Base-by-base conservation (phyloP, 2,329 filamentous ascomycete genomes). In the Phymatotrichopsis omnivora region DNA sequence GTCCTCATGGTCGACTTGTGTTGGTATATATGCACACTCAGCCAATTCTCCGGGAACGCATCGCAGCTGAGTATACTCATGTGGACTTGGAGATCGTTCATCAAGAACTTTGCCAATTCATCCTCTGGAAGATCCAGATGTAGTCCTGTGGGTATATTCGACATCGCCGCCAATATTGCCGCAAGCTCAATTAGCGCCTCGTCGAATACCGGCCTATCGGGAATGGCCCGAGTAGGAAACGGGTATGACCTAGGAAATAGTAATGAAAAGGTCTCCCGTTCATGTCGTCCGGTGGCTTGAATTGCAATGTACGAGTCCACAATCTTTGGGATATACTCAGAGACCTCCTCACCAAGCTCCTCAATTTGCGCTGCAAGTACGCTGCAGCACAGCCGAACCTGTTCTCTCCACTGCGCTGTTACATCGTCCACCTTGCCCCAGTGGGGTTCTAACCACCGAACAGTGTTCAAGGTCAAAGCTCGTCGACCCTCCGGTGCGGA, bases 11-110 rank as follows among this genome's bases (percentile, higher is more conserved):
- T 84, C 14, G 86, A 89, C 60, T 85, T 85, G 66, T 94, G 85
- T 60, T 94, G 84, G 64, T 84, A 91, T 30, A 96, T 91, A 59
- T 93, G 82, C 43, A 94, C 76, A 62, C 87, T 96, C 33, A 98
- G 70, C 93, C 91, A 98, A 48, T 75, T 78, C 14, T 76, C 69
- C 0, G 93, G 91, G 64, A 94, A 96, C 0, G 91, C 85, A 59
- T 93, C 84, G 56, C 86, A 86, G 47, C 80, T 77, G 8, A 98
- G 68, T 42, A 98, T 85, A 54, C 86, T 95, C 64, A 86, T 84
- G 59, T 93, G 80, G 6, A 93, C 82, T 49, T 83, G 80, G 20
- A 98, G 72, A 0, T 82, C 76, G 57, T 86, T 82, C 54, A 85
- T 79, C 7, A 95, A 63, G 31, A 94, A 76, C 2, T 75, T 73